Conservation (phyloP, 495 filamentous ascomycete genomes). For the Tuber calosporum region DNA sequence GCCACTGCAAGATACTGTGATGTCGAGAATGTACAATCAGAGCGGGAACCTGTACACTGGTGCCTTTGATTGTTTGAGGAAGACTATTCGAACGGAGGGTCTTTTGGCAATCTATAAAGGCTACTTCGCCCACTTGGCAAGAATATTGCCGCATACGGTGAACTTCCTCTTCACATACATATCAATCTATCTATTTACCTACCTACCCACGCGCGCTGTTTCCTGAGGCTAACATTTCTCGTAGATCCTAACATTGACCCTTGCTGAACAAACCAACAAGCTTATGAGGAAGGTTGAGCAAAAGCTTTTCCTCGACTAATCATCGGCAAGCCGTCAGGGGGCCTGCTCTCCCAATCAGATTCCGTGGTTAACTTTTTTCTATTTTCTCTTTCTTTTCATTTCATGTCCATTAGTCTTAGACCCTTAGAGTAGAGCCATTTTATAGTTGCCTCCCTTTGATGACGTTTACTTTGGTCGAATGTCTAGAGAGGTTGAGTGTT, state of each 20-base stretch:
- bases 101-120: slow-evolving; percentile 95
- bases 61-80: slow-evolving; percentile 82
- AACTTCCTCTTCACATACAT: slow-evolving; percentile 32
- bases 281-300: slow-evolving; percentile 70
- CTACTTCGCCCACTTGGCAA: slow-evolving; percentile 86
- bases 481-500: not conserved
- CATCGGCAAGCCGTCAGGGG: not conserved
- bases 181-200: not conserved
- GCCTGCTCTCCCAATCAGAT: not conserved
- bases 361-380: not conserved
- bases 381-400: not conserved
- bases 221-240: slow-evolving; percentile 19
- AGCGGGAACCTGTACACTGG: slow-evolving; percentile 90
- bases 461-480: not conserved
- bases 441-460: not conserved
- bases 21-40: slow-evolving; percentile 98
- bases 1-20: slow-evolving; percentile 70
- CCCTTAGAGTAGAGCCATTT: not conserved
- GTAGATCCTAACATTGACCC: slow-evolving; percentile 75
- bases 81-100: slow-evolving; percentile 88
- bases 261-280: slow-evolving; percentile 97
- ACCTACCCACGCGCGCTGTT: not conserved
- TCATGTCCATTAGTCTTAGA: not conserved
- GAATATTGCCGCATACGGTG: slow-evolving; percentile 89
- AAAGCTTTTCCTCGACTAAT: slow-evolving; percentile 47